Base-by-base conservation (phyloP, 2,329 filamentous ascomycete genomes). In the Aotearoamyces nothofagi region DNA sequence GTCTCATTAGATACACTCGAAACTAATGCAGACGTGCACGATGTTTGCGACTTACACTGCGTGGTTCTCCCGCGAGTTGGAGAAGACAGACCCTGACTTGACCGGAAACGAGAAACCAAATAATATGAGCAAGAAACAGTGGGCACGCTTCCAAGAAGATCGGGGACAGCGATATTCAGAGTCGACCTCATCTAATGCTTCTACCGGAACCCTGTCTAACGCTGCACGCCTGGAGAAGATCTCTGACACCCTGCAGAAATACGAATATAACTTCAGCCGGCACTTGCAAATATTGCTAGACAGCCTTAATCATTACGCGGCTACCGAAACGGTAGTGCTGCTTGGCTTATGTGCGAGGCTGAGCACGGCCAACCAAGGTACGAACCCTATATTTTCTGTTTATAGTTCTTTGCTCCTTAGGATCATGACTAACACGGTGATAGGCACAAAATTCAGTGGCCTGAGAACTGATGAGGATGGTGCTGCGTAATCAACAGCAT, bases 201-300 rank as follows among this genome's bases (percentile, higher is more conserved):
- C 36, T 15, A 22, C 28, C 2, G 32, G 31, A 4, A 27, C 35
- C 22, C 6, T 34, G n/a, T 32, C 34, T 22, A 39, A 49, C 27
- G 46, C 32, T 27, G 42, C 29, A 27, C 37, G 36, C 31, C 39
- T 46, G 30, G 39, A 50, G 19, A 55, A 58, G 32, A 55, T 96
- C 31, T 78, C 82, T 36, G 86, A 93, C 39, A 83, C 86, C 34
- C 69, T 98, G 35, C 71, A 73, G 47, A 84, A 87, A 55, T 96
- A 92, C 60, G 90, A 98, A 53, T 74, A 77, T 39, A 92, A 93
- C 48, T 98, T 98, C 50, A 80, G 78, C 33, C 63, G 84, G 26
- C 87, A 96, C 54, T 56, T 98, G 43, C 86, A 92, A 58, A 93
- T 96, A 40, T 55, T 98, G 44, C 71, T 96, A 20, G 90, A 96